A percentile compares a stretch with the other conserved stretches of the same genome.
Evolutionary conservation across 441 rosid genomes (phyloP).

Genomic region (Gossypium davidsonii): DNA sequence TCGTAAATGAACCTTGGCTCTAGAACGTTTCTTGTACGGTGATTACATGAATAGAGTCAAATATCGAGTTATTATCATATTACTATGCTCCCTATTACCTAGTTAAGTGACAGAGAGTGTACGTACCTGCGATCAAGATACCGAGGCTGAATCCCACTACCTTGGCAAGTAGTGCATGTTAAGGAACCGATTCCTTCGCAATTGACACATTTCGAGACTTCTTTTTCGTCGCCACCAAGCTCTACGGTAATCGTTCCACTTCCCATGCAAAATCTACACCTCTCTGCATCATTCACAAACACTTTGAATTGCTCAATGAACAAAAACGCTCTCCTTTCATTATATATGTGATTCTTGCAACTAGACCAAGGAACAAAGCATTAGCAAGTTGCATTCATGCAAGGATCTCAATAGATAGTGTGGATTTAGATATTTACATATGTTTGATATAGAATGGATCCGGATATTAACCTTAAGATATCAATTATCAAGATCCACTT

Average conservation of each 20-base stretch:
- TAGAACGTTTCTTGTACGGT: too few species aligned
- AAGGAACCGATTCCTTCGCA: slow-evolving; percentile 79
- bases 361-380: background rate
- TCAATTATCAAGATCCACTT: too few species aligned
- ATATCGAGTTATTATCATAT: background rate
- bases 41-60: background rate
- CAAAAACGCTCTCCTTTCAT: background rate
- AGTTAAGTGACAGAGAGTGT: background rate
- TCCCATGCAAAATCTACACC: slow-evolving; percentile 81
- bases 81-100: background rate
- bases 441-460: too few species aligned
- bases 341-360: background rate
- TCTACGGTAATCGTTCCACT: slow-evolving; percentile 58
- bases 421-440: too few species aligned
- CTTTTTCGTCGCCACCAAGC: slow-evolving; percentile 71
- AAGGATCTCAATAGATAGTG: too few species aligned
- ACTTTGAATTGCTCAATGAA: background rate
- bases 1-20: too few species aligned
- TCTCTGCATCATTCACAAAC: slow-evolving; percentile 40
- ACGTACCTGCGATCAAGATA: slow-evolving; percentile 88
- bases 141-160: slow-evolving; percentile 91
- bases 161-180: slow-evolving; percentile 96
- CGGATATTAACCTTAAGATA: too few species aligned
- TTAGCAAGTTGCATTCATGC: background rate
- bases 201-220: slow-evolving; percentile 70